Percentiles rank a stretch among this genome's conserved stretches.
These are phyloP conservation scores for Aspergillus sp. DNA, from an alignment of 2,329 filamentous ascomycete genomes.

Conservation along the genomic window DNA sequence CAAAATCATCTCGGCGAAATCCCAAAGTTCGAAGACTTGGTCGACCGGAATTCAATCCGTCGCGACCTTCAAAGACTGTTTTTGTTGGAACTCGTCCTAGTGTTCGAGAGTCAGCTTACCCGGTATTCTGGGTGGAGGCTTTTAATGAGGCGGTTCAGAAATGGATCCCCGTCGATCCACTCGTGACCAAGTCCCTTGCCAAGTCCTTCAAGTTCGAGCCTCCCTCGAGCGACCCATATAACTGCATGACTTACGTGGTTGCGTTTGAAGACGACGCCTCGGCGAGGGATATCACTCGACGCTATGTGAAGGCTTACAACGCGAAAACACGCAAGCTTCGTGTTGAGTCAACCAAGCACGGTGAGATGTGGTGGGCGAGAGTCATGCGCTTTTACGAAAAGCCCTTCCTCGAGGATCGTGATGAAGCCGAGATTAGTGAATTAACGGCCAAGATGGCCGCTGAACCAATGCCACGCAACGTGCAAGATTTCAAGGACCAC, in stretches of 20 bases:
- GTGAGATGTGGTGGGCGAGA: constrained; percentile 56
- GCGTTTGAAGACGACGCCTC: constrained; percentile 79
- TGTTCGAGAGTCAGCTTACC: constrained; percentile 70
- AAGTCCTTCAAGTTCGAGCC: constrained; percentile 78
- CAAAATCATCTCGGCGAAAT: constrained; percentile 12
- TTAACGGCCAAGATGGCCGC: constrained; percentile 67
- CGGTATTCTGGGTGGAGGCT: constrained; percentile 92
- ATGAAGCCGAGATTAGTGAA: constrained; percentile 80
- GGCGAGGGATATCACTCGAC: constrained; percentile 79
- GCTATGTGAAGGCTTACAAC: constrained; percentile 85
- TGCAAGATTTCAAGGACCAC: constrained; percentile 85
- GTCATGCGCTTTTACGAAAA: constrained; percentile 44
- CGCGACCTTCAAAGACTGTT: constrained; percentile 18
- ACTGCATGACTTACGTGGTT: constrained; percentile 78
- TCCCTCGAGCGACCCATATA: constrained; percentile 72
- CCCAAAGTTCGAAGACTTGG: constrained; percentile 32
- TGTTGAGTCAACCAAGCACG: constrained; percentile 66
- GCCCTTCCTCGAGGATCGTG: constrained; percentile 59
- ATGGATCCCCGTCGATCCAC: constrained; percentile 84
- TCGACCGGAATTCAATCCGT: constrained; percentile 33
- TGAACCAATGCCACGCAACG: constrained; percentile 82
- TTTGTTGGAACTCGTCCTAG: constrained; percentile 33
- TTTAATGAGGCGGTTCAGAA: constrained; percentile 83
- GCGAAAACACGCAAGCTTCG: constrained; percentile 81
- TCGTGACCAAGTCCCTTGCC: constrained; percentile 77